Evolutionary conservation across 2,329 filamentous ascomycete species (phyloP).

Genomic region (Magnaporthiopsis rhizophila): DNA sequence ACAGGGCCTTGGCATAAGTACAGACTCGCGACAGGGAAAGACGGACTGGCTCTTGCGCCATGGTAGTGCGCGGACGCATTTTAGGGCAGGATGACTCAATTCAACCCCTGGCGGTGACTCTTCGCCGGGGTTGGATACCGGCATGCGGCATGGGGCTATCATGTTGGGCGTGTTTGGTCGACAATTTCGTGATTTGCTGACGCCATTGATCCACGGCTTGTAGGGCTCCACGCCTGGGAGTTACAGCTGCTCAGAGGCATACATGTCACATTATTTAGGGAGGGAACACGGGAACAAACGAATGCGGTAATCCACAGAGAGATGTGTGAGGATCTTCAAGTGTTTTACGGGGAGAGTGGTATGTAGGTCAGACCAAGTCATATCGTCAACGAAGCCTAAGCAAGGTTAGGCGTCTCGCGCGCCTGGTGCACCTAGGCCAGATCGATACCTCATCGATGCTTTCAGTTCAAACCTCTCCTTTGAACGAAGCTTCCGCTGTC

Average conservation of each 20-base stretch:
- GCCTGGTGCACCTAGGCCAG: too few relatives aligned
- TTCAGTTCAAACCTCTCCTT: background rate
- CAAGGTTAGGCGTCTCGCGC: too few relatives aligned
- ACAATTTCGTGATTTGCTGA: background rate
- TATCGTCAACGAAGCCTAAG: too few relatives aligned
- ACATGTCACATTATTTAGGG: background rate
- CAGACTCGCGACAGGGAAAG: background rate
- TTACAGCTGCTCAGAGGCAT: too few relatives aligned
- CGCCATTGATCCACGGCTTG: background rate
- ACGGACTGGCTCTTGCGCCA: background rate
- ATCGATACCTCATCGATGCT: background rate
- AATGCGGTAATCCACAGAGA: background rate
- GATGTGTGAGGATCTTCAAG: too few relatives aligned
- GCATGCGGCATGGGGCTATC: background rate
- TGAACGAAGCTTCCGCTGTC: background rate
- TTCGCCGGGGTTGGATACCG: background rate
- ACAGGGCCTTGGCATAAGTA: background rate
- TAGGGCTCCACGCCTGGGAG: too few relatives aligned
- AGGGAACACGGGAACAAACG: background rate
- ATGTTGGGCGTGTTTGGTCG: background rate
- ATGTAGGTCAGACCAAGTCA: background rate
- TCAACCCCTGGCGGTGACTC: background rate
- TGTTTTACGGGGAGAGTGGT: too few relatives aligned
- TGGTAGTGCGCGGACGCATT: background rate
- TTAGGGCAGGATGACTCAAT: background rate